Evolutionary conservation across 163 green algal species (phyloP), one percentile per base, ranked within the genome.

Genomic region (Chlorella variabilis): DNA sequence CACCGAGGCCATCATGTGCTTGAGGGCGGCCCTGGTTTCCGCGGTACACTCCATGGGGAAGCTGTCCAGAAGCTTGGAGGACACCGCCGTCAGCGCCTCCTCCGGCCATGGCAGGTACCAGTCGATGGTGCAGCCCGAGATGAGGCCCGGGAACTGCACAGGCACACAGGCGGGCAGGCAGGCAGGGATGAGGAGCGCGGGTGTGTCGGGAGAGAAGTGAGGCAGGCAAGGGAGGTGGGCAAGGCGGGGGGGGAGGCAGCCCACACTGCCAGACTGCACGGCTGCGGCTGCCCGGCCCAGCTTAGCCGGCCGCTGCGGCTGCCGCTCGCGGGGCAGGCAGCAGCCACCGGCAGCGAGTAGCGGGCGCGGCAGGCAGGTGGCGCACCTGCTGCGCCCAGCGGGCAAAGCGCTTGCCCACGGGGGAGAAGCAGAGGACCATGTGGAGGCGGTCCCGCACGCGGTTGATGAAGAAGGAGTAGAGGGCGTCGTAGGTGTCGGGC

Each of bases 21-120:
- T 81, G 13, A 80, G 73, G 23, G 73, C 54, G 25, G 3, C n/a
- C 73, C 70, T 70, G 11, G 70, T 38, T 29, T 65, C 48, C 51
- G 58, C 42, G 0, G 39, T 36, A 38, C 73, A 78, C n/a, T 74
- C 49, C 13, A 77, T 61, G 39, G 68, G 8, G 45, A 75, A 84
- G n/a, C 65, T 39, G 80, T 71, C 80, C 61, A 88, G 94, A 87
- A 97, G 96, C 78, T 96, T 96, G 78, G 83, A 85, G 39, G 90
- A 93, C 70, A 98, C 95, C 49, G 87, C 90, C 8, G 88, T 95
- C 21, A 99, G 87, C 33, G 96, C 96, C 79, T 98, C 94, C 82
- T 97, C 88, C 31, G 96, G 96, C 96, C 96, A 99, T 5, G 95
- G 92, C 87, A 98, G 80, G 91, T 98, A 98, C 95, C 96, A 98